Evolutionary conservation across 257 asterid species (phyloP).

Genomic region (Schizonepeta tenuifolia): DNA sequence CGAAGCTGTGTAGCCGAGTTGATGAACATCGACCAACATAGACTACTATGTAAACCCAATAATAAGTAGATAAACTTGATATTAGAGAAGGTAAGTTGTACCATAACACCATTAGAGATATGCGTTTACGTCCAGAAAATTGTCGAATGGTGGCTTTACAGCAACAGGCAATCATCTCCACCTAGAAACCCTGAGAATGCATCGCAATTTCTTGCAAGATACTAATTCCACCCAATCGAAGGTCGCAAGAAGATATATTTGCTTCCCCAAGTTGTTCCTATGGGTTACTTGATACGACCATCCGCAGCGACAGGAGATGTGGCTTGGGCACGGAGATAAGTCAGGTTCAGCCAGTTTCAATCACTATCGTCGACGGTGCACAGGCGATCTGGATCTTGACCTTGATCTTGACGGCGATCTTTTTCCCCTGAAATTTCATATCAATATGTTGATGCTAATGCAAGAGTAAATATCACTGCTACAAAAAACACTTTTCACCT

Average conservation of each 20-base stretch:
- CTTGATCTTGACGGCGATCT: conserved; percentile 56
- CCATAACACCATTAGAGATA: conserved; percentile 20
- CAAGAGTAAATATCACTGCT: conserved; percentile 7
- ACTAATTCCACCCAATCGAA: neutral
- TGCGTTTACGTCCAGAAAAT: neutral
- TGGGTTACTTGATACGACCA: neutral
- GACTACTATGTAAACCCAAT: neutral
- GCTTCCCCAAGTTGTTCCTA: neutral
- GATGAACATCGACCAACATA: conserved; percentile 17
- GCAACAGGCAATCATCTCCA: conserved; percentile 14
- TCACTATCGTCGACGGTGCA: conserved; percentile 55
- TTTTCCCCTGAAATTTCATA: conserved; percentile 63
- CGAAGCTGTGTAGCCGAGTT: neutral
- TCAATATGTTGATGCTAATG: conserved; percentile 37
- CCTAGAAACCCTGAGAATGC: conserved; percentile 7
- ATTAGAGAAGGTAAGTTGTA: conserved; percentile 15
- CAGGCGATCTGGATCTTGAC: conserved; percentile 83
- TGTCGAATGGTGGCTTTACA: conserved; percentile 27
- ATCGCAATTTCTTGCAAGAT: neutral
- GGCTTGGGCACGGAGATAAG: neutral
- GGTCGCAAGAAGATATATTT: neutral
- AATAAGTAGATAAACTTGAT: neutral
- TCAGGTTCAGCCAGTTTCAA: neutral
- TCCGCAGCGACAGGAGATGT: neutral
- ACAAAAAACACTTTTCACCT: conserved; percentile 58